phyloP scores from a whole-genome alignment of 768 basidiomycete species.

The Dacryopinax primogenitus region DNA sequence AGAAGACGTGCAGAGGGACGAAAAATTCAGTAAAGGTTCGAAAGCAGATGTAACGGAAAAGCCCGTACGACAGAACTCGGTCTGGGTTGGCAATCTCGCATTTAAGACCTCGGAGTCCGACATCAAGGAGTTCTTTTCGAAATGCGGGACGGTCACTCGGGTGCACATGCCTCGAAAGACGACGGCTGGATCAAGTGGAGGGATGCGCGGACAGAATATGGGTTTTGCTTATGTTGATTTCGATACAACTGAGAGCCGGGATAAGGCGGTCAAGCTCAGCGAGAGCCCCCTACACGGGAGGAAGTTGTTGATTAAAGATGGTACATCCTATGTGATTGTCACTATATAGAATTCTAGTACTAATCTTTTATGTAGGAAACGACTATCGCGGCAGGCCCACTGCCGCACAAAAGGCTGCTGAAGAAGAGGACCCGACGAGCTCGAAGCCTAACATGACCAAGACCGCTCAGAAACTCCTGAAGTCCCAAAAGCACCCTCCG shows the following conservation, averaged over 20 bases:
- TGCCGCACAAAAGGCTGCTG: slow-evolving; percentile 26
- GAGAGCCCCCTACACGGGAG: slow-evolving; percentile 76
- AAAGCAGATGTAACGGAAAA: slow-evolving; percentile 18
- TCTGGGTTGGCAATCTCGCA: slow-evolving; percentile 92
- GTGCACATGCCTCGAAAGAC: slow-evolving; percentile 74
- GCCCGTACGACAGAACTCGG: slow-evolving; percentile 61
- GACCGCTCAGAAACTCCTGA: slow-evolving; percentile 64
- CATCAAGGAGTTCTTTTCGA: slow-evolving; percentile 58
- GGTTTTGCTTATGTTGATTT: slow-evolving; percentile 98
- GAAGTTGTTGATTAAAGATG: slow-evolving; percentile 85
- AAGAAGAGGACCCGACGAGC: slow-evolving; percentile 26
- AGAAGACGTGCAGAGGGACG: slow-evolving; percentile 37
- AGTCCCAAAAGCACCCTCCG: slow-evolving; percentile 66
- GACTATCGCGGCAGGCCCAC: slow-evolving; percentile 59
- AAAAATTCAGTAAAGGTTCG: not conserved
- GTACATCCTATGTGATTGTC: slow-evolving; percentile 32
- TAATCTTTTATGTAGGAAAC: slow-evolving; percentile 38
- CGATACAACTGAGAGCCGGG: slow-evolving; percentile 58
- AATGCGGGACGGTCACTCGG: slow-evolving; percentile 60
- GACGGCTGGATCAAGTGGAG: slow-evolving; percentile 30
- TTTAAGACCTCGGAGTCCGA: slow-evolving; percentile 74
- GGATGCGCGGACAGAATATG: slow-evolving; percentile 47
- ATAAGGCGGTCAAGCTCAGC: slow-evolving; percentile 60
- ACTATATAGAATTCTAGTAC: slow-evolving; percentile 6
- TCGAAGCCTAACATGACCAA: slow-evolving; percentile 38